These are phyloP conservation scores for Theobroma grandiflorum DNA, from an alignment of 441 rosid genomes.

Conservation along the genomic window DNA sequence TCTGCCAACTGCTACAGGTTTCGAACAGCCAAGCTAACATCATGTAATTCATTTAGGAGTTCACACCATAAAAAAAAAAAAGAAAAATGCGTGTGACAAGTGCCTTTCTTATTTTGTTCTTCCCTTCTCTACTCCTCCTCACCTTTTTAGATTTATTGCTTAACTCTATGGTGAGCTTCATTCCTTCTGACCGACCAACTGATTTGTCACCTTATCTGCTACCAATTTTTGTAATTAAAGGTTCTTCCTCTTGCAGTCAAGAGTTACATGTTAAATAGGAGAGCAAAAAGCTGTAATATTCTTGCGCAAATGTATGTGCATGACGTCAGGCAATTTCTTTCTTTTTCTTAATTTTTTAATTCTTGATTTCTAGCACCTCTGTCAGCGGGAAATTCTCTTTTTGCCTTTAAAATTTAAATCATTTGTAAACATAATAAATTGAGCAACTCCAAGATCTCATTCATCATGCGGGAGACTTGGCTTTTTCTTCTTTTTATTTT, in stretches of 20 bases:
- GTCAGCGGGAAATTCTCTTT: not conserved
- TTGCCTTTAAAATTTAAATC: not conserved
- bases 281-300: conserved; percentile 5
- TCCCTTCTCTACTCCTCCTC: not conserved
- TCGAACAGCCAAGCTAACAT: conserved; percentile 50
- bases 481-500: too few species aligned
- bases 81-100: conserved; percentile 23
- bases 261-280: not conserved
- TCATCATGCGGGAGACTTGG: too few species aligned
- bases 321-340: not conserved
- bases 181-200: conserved; percentile 32
- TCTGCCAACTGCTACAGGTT: conserved; percentile 44
- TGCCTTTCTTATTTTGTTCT: not conserved
- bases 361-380: not conserved
- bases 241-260: not conserved
- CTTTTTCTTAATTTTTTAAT: not conserved
- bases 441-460: too few species aligned
- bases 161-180: conserved; percentile 11
- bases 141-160: not conserved
- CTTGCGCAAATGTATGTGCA: not conserved
- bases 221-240: conserved; percentile 47
- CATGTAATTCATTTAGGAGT: conserved; percentile 34
- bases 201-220: conserved; percentile 22
- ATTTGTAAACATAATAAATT: too few species aligned
- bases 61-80: conserved; percentile 32